Conservation (phyloP, 1,139 yeast genomes). For the Taphrina betulina region DNA sequence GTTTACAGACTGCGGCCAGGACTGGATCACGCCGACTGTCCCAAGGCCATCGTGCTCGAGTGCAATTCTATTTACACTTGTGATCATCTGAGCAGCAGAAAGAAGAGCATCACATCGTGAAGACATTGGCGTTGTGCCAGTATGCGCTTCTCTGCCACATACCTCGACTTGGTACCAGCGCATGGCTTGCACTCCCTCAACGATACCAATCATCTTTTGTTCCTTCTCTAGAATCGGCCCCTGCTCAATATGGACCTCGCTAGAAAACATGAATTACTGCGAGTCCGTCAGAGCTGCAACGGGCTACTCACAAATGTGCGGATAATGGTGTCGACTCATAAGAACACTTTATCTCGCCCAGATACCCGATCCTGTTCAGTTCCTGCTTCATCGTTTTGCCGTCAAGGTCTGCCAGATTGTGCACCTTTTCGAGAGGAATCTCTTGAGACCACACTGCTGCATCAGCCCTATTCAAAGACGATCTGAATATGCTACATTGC, state of each 20-base stretch:
- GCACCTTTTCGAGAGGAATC: slow-evolving; percentile 52
- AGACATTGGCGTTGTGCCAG: slow-evolving; percentile 72
- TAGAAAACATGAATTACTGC: too few relatives aligned
- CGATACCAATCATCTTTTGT: slow-evolving; percentile 60
- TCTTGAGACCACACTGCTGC: slow-evolving; percentile 67
- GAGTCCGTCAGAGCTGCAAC: too few relatives aligned
- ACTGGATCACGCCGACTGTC: slow-evolving; percentile 62
- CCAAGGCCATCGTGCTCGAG: slow-evolving; percentile 54
- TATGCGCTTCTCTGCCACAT: slow-evolving; percentile 63
- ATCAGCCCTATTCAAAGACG: too few relatives aligned
- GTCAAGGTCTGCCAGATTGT: slow-evolving; percentile 54
- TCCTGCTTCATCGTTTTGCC: slow-evolving; percentile 60
- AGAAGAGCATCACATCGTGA: slow-evolving; percentile 63
- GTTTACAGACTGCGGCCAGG: slow-evolving; percentile 63
- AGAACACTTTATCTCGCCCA: slow-evolving; percentile 54
- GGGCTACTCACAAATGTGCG: slow-evolving; percentile 67
- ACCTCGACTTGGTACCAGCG: slow-evolving; percentile 59
- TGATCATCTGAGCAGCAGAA: slow-evolving; percentile 58
- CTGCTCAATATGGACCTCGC: slow-evolving; percentile 75
- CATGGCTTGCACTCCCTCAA: slow-evolving; percentile 66
- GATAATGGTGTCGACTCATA: slow-evolving; percentile 57
- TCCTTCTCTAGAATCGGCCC: slow-evolving; percentile 66
- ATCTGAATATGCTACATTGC: too few relatives aligned
- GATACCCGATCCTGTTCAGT: slow-evolving; percentile 60
- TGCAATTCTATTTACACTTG: slow-evolving; percentile 59